Conservation (phyloP, 805 yeast species). For the Millerozyma miso region DNA sequence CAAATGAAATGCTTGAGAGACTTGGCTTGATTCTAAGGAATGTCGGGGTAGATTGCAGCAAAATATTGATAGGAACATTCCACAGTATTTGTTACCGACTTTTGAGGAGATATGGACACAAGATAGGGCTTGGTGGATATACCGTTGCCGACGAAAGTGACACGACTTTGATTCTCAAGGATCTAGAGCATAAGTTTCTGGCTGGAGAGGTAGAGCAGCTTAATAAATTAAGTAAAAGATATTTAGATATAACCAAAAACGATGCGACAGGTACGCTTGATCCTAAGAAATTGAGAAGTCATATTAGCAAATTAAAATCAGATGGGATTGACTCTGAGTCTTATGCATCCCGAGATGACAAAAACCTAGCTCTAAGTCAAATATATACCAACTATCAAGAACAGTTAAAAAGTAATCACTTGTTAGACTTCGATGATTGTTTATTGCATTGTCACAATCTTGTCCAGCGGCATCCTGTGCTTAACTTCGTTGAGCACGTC, state of each 20-base stretch:
- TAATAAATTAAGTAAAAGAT: constrained; percentile 12
- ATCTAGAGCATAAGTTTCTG: constrained; percentile 28
- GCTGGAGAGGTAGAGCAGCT: constrained; percentile 13
- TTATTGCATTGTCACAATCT: constrained; percentile 53
- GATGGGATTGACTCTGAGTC: constrained; percentile 43
- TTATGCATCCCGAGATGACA: constrained; percentile 16
- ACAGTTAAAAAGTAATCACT: constrained; percentile 35
- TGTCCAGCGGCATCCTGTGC: constrained; percentile 42
- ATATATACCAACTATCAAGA: constrained; percentile 54
- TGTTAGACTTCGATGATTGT: constrained; percentile 83
- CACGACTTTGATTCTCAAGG: constrained; percentile 41
- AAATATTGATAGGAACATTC: constrained; percentile 78
- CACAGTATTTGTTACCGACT: constrained; percentile 74
- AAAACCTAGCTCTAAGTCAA: constrained; percentile 15
- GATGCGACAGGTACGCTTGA: constrained; percentile 32
- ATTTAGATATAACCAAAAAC: constrained; percentile 13
- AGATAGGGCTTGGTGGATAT: constrained; percentile 42
- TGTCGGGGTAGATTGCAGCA: constrained; percentile 33
- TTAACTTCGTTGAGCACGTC: constrained; percentile 58
- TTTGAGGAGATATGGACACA: constrained; percentile 50
- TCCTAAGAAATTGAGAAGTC: constrained; percentile 30
- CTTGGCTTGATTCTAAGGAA: constrained; percentile 34
- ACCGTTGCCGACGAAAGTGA: constrained; percentile 68
- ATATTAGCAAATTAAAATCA: constrained; percentile 57
- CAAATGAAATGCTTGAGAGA: constrained; percentile 75